Conservation (phyloP, 495 filamentous ascomycete species). For the Talaromyces stipitatus region DNA sequence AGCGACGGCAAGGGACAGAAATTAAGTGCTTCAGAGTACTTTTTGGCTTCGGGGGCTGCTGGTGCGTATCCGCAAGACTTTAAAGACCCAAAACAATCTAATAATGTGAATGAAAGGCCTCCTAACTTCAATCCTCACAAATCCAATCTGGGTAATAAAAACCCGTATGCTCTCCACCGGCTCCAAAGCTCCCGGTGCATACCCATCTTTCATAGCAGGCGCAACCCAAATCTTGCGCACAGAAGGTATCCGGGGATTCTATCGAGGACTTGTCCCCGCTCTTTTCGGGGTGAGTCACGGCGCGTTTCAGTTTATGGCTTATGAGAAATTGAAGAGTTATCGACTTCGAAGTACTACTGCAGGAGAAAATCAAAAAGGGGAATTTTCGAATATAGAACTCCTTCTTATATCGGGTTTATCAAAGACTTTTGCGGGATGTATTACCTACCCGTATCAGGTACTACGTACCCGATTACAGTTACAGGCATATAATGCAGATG, state of each 20-base stretch:
- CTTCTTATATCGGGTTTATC: conserved; percentile 69
- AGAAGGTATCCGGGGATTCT: conserved; percentile 74
- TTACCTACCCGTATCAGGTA: conserved; percentile 93
- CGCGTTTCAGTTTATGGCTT: conserved; percentile 92
- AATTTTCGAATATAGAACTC: conserved; percentile 67
- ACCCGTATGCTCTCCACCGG: conserved; percentile 92
- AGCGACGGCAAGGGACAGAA: background rate
- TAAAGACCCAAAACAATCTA: no score
- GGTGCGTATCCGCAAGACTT: conserved; percentile 40
- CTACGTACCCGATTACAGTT: conserved; percentile 81
- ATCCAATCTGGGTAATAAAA: conserved; percentile 98
- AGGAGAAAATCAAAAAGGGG: conserved; percentile 13
- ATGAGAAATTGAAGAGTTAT: conserved; percentile 74
- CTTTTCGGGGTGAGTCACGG: conserved; percentile 91
- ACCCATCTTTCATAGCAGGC: conserved; percentile 67
- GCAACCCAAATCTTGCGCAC: conserved; percentile 49
- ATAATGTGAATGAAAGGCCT: no score
- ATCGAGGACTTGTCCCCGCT: conserved; percentile 73
- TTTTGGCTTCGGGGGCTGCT: conserved; percentile 69
- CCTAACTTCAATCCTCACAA: conserved; percentile 73
- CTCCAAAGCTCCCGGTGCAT: conserved; percentile 64
- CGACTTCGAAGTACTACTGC: conserved; percentile 16
- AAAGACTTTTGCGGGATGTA: conserved; percentile 78
- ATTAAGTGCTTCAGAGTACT: conserved; percentile 71
- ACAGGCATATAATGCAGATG: conserved; percentile 53